Percentiles rank a stretch among this genome's conserved stretches.
Conservation (phyloP, 1,284 basidiomycete genomes). For the Leccinum subfulvum region DNA sequence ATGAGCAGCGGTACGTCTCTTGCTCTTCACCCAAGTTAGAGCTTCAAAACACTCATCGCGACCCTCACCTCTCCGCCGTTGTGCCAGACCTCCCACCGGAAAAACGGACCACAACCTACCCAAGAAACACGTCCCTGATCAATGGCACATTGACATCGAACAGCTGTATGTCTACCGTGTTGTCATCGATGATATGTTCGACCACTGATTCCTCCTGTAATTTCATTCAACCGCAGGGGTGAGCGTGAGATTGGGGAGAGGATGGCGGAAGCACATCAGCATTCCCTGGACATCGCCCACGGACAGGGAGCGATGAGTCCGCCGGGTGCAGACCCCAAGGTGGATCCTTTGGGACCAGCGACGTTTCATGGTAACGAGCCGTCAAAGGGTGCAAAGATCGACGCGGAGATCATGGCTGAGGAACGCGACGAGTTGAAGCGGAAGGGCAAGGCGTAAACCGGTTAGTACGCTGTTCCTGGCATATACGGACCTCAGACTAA, state of each 20-base stretch:
- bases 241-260: conserved; percentile 41
- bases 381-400: conserved; percentile 58
- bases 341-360: conserved; percentile 45
- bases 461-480: background rate
- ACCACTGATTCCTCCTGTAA: conserved; percentile 1
- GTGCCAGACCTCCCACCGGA: conserved; percentile 16
- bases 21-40: background rate
- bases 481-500: background rate
- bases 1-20: conserved; percentile 40
- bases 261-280: conserved; percentile 36
- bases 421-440: conserved; percentile 47
- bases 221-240: conserved; percentile 32
- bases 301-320: conserved; percentile 27
- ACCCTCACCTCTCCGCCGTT: background rate
- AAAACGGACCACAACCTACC: conserved; percentile 24
- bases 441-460: conserved; percentile 35
- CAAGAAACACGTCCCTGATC: conserved; percentile 32
- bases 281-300: conserved; percentile 24
- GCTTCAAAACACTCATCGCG: background rate
- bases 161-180: conserved; percentile 35
- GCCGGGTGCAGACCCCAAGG: conserved; percentile 25
- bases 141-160: conserved; percentile 38
- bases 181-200: background rate
- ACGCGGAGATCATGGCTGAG: conserved; percentile 53
- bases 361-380: conserved; percentile 58